Evolutionary conservation across 805 yeast species (phyloP).

Genomic region (Pichia exigua): DNA sequence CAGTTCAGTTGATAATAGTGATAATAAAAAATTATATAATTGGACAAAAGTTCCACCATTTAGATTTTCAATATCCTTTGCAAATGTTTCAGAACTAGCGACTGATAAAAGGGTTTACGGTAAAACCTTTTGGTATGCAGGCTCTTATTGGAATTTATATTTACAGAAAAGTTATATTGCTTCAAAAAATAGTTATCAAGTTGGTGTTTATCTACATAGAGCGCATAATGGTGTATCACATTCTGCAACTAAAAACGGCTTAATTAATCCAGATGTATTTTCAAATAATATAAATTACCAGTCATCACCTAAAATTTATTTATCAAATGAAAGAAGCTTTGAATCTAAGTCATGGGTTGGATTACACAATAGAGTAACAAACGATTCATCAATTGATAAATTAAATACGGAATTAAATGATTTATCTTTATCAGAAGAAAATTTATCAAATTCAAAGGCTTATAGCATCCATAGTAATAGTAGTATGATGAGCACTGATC

Average conservation of each 20-base stretch:
- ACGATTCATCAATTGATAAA: conserved; percentile 14
- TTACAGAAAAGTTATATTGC: conserved; percentile 38
- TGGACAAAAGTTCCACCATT: conserved; percentile 46
- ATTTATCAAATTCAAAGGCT: not conserved
- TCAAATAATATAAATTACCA: conserved; percentile 22
- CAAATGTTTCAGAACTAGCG: conserved; percentile 36
- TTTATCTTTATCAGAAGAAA: conserved; percentile 15
- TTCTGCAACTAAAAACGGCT: conserved; percentile 33
- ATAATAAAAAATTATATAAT: conserved; percentile 19
- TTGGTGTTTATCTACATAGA: conserved; percentile 51
- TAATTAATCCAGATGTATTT: conserved; percentile 33
- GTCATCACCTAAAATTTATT: conserved; percentile 17
- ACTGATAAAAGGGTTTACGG: conserved; percentile 43
- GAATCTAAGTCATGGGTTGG: not conserved
- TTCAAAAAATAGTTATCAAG: conserved; percentile 36
- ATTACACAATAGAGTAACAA: not conserved
- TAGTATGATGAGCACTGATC: not conserved
- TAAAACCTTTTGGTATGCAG: conserved; percentile 52
- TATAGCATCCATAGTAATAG: not conserved
- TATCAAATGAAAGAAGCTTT: not conserved
- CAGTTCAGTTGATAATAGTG: conserved; percentile 5
- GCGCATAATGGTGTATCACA: conserved; percentile 31
- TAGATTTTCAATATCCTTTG: conserved; percentile 45
- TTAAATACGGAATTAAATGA: conserved; percentile 16
- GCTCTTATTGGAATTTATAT: conserved; percentile 52